Evolutionary conservation across 352 stramenopile species (phyloP), one percentile per base, ranked within the genome.

Genomic region (Bremia lactucae): DNA sequence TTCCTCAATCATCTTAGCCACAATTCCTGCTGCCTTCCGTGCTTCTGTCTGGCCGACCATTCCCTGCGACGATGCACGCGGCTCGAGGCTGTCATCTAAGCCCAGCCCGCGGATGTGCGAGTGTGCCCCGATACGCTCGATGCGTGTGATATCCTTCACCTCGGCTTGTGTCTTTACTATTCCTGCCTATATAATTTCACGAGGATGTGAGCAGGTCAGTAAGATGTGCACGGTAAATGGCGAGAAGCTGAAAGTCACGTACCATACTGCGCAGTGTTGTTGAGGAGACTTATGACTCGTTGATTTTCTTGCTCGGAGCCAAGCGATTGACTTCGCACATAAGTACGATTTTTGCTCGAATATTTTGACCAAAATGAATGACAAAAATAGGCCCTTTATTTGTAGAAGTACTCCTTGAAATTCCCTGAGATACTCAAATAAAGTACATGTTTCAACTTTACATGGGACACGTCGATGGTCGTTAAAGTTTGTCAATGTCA

Each of bases 1-100:
- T 66, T 98, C 94, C 43, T 97, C 69, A 60, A 99, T 98, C 96
- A 99, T 99, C 63, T 95, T 97, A 59, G 83, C 87, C 36, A 98
- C 91, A 31, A 99, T 91, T 4, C 95, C 96, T 4, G 87, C 89
- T 18, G 92, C 92, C 51, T 92, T 95, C 31, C 95, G 71, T 11
- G 96, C 96, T 24, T 84, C 72, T 5, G 79, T 68, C 71, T 99
- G 96, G 22, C 96, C 96, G 13, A 99, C 95, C 86, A 99, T 98
- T 20, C 95, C 95, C 57, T 98, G 93, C 23, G 79, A 95, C 1
- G 95, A 78, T 21, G 78, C 70, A 6, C 95, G 72, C 5, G 95
- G 86, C 66, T 99, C 95, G 15, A 99, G 68, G 29, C 85, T 76
- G 62, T 99, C 96, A 48, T 98, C 95, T 3, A 99, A 72, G 28